Evolutionary conservation across 2,329 filamentous ascomycete species (phyloP), one percentile per base, ranked within the genome.

Genomic region (Penicillium sp.): DNA sequence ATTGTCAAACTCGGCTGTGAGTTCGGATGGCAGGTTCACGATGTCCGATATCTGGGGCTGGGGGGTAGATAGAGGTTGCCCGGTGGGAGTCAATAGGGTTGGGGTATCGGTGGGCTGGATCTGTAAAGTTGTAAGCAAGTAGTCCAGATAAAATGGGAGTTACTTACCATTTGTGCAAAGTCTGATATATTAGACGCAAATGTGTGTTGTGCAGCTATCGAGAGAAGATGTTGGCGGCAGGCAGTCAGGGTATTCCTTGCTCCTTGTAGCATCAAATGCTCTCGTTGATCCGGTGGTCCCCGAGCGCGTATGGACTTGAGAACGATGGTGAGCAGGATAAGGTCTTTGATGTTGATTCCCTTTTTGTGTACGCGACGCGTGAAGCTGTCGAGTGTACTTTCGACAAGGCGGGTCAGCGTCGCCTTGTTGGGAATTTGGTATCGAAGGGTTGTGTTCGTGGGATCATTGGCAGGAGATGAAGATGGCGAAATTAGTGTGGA

Each of bases 291-390:
- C 1, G 58, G 49, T 18, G 66, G 64, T 3, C 70, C 71, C 35
- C 68, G 70, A 10, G 64, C 63, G 11, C 71, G 67, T 6, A 70
- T 68, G 2, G 66, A 69, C 46, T 73, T 68, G 2, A 74, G 59
- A 4, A 71, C 66, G 3, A 72, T 65, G 4, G 69, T 60, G 6
- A 75, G 58, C 1, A 73, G 66, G 2, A 75, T 43, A 10, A 74
- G 57, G 33, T 73, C 67, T 49, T 74, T 75, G 5, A 72, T 40
- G 46, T 71, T 72, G 51, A 64, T 70, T 3, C 69, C 68, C 39
- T 62, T 65, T 33, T 70, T 63, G 14, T 67, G 65, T 4, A 74
- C 61, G 6, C 68, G 59, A 40, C 68, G 66, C 2, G 69, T 64
- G 10, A 73, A 50, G 2, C 65, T 66, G 16, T 69, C 70, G 1